Conservation (phyloP, 75 land plant species). For the Sequoiadendron giganteum region DNA sequence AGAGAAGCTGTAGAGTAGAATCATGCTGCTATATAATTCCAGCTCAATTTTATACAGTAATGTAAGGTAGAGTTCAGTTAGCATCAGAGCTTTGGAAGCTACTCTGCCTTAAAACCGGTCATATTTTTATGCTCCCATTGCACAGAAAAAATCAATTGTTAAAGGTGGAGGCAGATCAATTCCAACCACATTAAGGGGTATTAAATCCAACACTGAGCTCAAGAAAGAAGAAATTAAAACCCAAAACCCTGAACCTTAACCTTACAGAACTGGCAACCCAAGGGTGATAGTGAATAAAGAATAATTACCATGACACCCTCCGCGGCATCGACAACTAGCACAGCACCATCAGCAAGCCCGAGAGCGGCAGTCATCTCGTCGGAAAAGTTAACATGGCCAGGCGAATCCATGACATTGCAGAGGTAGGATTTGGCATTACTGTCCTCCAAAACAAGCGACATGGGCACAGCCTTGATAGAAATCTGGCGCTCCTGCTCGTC, state of each 20-base stretch:
- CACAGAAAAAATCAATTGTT: too few relatives aligned
- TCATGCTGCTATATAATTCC: neutral
- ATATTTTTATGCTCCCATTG: too few relatives aligned
- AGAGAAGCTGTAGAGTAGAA: neutral
- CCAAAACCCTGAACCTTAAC: neutral
- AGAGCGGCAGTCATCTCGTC: slow-evolving; percentile 99
- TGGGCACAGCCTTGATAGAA: slow-evolving; percentile 93
- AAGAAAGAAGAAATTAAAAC: neutral
- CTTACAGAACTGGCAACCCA: neutral
- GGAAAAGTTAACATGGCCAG: slow-evolving; percentile 97
- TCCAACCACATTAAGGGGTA: too few relatives aligned
- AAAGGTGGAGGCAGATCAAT: too few relatives aligned
- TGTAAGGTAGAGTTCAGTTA: neutral
- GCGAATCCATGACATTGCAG: slow-evolving; percentile 96
- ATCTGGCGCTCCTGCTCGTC: slow-evolving; percentile 98
- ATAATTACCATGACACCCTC: slow-evolving; percentile 93
- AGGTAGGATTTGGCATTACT: slow-evolving; percentile 85
- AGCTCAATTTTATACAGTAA: neutral
- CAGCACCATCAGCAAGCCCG: slow-evolving; percentile 97
- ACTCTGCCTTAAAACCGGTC: neutral
- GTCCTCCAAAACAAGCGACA: slow-evolving; percentile 96
- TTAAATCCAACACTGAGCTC: too few relatives aligned
- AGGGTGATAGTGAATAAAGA: neutral
- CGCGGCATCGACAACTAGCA: slow-evolving; percentile 96
- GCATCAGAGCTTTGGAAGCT: neutral